Evolutionary conservation across 176 grass and related monocot genomes (phyloP), one percentile per base, ranked within the genome.

Genomic region (Aegilops longissima): DNA sequence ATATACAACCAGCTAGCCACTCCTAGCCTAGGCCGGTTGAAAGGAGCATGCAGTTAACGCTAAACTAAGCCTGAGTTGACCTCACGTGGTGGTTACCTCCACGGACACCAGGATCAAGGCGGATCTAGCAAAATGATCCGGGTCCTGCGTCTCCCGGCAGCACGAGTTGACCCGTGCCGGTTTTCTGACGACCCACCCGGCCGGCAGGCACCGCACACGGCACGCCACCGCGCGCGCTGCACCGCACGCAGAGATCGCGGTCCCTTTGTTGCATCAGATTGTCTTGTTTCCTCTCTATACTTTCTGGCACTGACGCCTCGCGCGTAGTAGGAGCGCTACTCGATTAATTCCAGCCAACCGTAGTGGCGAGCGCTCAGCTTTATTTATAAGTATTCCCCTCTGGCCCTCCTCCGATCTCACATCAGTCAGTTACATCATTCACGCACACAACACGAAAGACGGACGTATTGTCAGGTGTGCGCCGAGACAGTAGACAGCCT

Each of bases 101-200:
- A 5, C 34, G 6, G 81, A 63, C 82, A 75, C 70, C 11, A 47
- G 70, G 42, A 45, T 39, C 69, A 73, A 73, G 62, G 38, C 69
- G 52, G 36, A 84, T 58, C 80, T 68, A 14, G 20, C 0, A 61
- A 30, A 35, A 65, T 44, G 30, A 58, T 49, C 73, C 47, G 11
- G 16, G 51, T 5, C 14, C 49, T 23, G 36, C 70, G 0, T 13
- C 11, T 9, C 17, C 42, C 21, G 27, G 25, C 42, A 66, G 40
- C 51, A 17, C 16, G 82, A 80, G 87, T 89, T 68, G 82, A 89
- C 87, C 58, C 33, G 21, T 78, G 86, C 79, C 59, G 52, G 75
- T 14, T 44, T 39, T 9, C 14, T 23, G 81, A 79, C 51, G 51
- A 18, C 51, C 62, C 24, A 65, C 38, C 70, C 70, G 38, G 38